Evolutionary conservation across 805 yeast species (phyloP), one percentile per base, ranked within the genome.

Genomic region (Clavispora fructus): DNA sequence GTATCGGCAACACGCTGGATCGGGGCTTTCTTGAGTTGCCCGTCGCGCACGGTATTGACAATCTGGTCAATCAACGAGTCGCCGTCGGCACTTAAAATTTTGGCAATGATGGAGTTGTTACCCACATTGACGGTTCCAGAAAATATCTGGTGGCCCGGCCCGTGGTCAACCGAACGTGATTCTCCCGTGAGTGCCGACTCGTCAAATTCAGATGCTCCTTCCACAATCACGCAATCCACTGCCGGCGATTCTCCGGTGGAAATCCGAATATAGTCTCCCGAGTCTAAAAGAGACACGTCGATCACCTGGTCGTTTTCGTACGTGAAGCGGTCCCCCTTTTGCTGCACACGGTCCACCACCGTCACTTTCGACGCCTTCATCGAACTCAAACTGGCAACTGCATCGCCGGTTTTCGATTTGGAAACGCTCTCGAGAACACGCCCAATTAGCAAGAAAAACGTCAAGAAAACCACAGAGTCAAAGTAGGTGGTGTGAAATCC

Each of bases 401-500:
- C 84, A 37, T 78, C 77, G 0, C 89, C 82, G 1, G 91, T 83
- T 56, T 80, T 80, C 28, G 75, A 69, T 58, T 84, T 86, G 1
- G 91, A 80, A 52, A 74, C 74, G 27, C 83, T 72, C 61, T 86
- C 92, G 41, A 86, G 68, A 27, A 83, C 66, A 39, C 88, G 73
- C 1, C 95, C 95, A 48, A 84, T 79, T 41, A 86, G 68, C 46
- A 86, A 64, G 62, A 86, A 86, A 56, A 86, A 79, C 0, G 90
- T 77, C 52, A 86, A 68, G 57, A 86, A 86, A 3, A 86, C 87
- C 27, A 85, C 92, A 6, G 91, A 82, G 57, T 86, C 95, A 59
- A 86, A 86, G 56, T 83, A 86, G 0, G 87, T 82, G 4, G 88
- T 82, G 13, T 79, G 73, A 48, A 74, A 73, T 1, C 79, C 84